Conservation (phyloP, 75 land plant genomes). For the Sequoiadendron giganteum region DNA sequence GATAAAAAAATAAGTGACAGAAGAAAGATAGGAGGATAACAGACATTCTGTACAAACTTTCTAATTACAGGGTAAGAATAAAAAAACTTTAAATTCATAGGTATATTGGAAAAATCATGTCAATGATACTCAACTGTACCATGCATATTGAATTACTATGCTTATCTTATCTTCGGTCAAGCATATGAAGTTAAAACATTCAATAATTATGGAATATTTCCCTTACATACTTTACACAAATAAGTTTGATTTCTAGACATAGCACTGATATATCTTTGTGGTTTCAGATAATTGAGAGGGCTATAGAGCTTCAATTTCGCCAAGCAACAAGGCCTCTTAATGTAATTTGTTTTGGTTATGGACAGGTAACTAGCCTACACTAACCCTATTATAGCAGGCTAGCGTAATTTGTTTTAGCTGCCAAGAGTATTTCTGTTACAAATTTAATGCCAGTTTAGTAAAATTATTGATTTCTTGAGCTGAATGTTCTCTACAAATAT, state of each 20-base stretch:
- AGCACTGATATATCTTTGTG: neutral
- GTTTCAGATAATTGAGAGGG: slow-evolving; percentile 53
- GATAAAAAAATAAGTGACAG: neutral
- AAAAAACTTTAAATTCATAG: neutral
- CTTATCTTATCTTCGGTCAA: neutral
- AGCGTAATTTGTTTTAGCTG: neutral
- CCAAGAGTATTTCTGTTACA: neutral
- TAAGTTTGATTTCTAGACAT: neutral
- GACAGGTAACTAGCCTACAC: slow-evolving; percentile 25
- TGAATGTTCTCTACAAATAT: neutral
- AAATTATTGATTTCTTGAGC: neutral
- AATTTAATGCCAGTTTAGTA: neutral
- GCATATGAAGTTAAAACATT: neutral
- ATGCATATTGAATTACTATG: neutral
- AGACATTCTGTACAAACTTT: neutral
- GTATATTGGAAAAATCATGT: neutral
- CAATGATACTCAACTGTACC: no score
- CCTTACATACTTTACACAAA: neutral
- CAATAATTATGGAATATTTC: neutral
- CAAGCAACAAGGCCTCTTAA: slow-evolving; percentile 23
- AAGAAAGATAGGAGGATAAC: neutral
- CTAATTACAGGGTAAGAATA: neutral
- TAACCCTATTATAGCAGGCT: neutral
- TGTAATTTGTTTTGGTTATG: slow-evolving; percentile 50
- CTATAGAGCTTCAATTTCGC: slow-evolving; percentile 37